A percentile compares a stretch with the other conserved stretches of the same genome.
Evolutionary conservation across 306 rosid genomes (phyloP).

Genomic region (Adenanthera pavonina): DNA sequence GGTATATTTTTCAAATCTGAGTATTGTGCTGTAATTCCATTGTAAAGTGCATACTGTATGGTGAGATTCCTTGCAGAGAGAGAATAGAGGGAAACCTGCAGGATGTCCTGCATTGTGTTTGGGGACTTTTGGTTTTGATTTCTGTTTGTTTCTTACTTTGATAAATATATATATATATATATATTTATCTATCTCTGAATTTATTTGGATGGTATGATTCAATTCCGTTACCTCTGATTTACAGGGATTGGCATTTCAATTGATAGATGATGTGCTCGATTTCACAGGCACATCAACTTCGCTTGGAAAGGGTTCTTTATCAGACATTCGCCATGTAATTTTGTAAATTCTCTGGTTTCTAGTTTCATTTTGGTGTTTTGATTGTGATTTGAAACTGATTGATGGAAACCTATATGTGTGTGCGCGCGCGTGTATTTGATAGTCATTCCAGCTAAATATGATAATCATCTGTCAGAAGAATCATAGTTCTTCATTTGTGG

Average conservation of each 20-base stretch:
- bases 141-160: conserved; percentile 17
- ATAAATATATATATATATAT: too few relatives aligned
- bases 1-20: conserved; percentile 46
- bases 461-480: neutral
- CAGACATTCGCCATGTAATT: conserved; percentile 88
- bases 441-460: neutral
- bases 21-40: conserved; percentile 1
- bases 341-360: conserved; percentile 21
- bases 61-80: conserved; percentile 28
- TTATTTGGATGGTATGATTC: conserved; percentile 28
- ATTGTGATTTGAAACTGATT: conserved; percentile 8
- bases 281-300: conserved; percentile 90
- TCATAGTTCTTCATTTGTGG: neutral
- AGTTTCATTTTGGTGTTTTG: conserved; percentile 12
- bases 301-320: conserved; percentile 92
- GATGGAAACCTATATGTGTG: conserved; percentile 4
- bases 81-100: conserved; percentile 28
- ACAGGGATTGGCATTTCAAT: conserved; percentile 95
- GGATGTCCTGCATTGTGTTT: conserved; percentile 12
- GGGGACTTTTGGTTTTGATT: conserved; percentile 10
- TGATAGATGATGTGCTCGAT: conserved; percentile 94
- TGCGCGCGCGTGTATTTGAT: neutral
- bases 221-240: conserved; percentile 31
- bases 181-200: conserved; percentile 15
- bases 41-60: conserved; percentile 18